phyloP scores from a whole-genome alignment of 164 flowering plant genomes.

The Protea cynaroides region DNA sequence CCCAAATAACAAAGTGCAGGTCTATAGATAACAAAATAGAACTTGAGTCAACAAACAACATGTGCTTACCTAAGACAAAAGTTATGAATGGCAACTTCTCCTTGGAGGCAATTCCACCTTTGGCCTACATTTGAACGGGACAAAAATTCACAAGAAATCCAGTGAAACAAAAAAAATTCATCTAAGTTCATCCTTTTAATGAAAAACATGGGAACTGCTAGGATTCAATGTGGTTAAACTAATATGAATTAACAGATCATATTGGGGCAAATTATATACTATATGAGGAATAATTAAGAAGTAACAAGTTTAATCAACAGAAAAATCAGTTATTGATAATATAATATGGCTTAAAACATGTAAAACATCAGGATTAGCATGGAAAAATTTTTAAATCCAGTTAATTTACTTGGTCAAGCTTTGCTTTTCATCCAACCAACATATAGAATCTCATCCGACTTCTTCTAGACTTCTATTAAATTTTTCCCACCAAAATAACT shows the following conservation, averaged over 20 bases:
- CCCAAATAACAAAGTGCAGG: neutral
- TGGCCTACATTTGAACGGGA: conserved; percentile 40
- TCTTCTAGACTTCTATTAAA: too few species aligned
- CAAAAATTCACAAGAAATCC: conserved; percentile 5
- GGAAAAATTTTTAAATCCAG: neutral
- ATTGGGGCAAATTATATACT: too few species aligned
- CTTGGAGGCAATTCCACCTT: conserved; percentile 22
- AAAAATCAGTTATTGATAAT: neutral
- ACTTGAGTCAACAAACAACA: neutral
- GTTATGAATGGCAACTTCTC: conserved; percentile 52
- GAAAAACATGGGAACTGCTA: neutral
- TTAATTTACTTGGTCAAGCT: neutral
- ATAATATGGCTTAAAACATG: neutral
- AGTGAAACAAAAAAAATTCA: neutral
- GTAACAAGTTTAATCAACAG: neutral
- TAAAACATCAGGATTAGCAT: neutral
- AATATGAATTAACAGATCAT: too few species aligned
- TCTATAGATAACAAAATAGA: neutral
- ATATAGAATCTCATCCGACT: neutral
- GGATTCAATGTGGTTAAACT: neutral
- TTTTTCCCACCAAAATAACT: conserved; percentile 1
- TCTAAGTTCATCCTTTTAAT: neutral
- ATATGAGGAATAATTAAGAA: too few species aligned
- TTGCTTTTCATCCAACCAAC: neutral
- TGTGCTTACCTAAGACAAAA: conserved; percentile 74